Percentiles rank a stretch among this genome's conserved stretches.
Evolutionary conservation across 768 basidiomycete species (phyloP).

Genomic region (Pisolithus microcarpus): DNA sequence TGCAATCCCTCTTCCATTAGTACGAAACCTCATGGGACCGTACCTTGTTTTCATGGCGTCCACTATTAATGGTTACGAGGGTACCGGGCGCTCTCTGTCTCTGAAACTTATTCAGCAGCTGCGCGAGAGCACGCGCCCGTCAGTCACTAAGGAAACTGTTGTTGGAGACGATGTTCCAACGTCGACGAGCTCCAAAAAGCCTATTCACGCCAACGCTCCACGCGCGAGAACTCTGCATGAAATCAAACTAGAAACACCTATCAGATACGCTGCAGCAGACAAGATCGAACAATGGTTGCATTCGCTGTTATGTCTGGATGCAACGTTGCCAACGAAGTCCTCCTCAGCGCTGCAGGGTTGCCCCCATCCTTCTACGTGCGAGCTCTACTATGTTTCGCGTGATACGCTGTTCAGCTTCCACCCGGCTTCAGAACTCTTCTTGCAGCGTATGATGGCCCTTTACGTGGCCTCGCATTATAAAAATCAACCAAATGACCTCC

Average conservation of each 20-base stretch:
- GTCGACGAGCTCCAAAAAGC: conserved; percentile 45
- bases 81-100: conserved; percentile 96
- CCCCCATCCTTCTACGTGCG: conserved; percentile 90
- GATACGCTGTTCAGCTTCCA: conserved; percentile 97
- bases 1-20: conserved; percentile 93
- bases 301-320: conserved; percentile 82
- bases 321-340: conserved; percentile 50
- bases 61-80: conserved; percentile 99
- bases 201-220: conserved; percentile 52
- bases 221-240: conserved; percentile 72
- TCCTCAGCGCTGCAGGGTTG: conserved; percentile 57
- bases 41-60: conserved; percentile 99
- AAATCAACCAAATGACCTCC: conserved; percentile 98
- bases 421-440: conserved; percentile 93
- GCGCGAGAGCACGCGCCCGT: conserved; percentile 81
- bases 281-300: conserved; percentile 95
- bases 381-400: conserved; percentile 90
- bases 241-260: conserved; percentile 91
- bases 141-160: conserved; percentile 56
- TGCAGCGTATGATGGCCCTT: conserved; percentile 96
- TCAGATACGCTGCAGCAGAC: conserved; percentile 85
- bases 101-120: conserved; percentile 97
- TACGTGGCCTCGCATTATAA: conserved; percentile 99
- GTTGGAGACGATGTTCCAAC: conserved; percentile 33
- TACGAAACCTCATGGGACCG: conserved; percentile 88